phyloP scores from a whole-genome alignment of 176 grass and related monocot genomes.

The Bolboschoenus planiculmis region DNA sequence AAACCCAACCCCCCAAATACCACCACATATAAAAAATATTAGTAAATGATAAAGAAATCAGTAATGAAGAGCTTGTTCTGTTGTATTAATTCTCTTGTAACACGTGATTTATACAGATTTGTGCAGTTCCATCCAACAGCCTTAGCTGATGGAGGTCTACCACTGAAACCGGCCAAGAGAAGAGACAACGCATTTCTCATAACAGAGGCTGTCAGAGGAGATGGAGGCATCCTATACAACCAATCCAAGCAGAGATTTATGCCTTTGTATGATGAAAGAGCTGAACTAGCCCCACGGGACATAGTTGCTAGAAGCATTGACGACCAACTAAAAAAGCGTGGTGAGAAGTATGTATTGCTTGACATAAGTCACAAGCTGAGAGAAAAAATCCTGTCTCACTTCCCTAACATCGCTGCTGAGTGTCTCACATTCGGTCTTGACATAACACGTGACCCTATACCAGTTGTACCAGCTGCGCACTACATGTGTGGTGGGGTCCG shows the following conservation, averaged over 20 bases:
- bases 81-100: background rate
- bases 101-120: slow-evolving; percentile 42
- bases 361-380: slow-evolving; percentile 86
- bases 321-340: slow-evolving; percentile 86
- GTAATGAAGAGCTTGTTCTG: background rate
- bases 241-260: slow-evolving; percentile 92
- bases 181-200: slow-evolving; percentile 89
- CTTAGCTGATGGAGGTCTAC: slow-evolving; percentile 83
- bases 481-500: slow-evolving; percentile 98
- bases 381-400: slow-evolving; percentile 68
- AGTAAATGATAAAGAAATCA: background rate
- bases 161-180: slow-evolving; percentile 53
- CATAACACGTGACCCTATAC: slow-evolving; percentile 61
- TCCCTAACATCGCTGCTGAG: slow-evolving; percentile 89
- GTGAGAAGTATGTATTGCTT: slow-evolving; percentile 69
- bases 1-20: background rate
- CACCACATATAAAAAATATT: background rate
- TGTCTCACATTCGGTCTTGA: slow-evolving; percentile 62
- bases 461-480: slow-evolving; percentile 80
- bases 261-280: slow-evolving; percentile 75
- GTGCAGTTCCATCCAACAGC: slow-evolving; percentile 98
- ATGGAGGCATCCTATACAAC: slow-evolving; percentile 86
- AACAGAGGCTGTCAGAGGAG: slow-evolving; percentile 91
- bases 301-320: slow-evolving; percentile 93
- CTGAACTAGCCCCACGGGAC: slow-evolving; percentile 75